These are phyloP conservation scores for Boletus reticuloceps DNA, from an alignment of 768 basidiomycete genomes.

Conservation along the genomic window DNA sequence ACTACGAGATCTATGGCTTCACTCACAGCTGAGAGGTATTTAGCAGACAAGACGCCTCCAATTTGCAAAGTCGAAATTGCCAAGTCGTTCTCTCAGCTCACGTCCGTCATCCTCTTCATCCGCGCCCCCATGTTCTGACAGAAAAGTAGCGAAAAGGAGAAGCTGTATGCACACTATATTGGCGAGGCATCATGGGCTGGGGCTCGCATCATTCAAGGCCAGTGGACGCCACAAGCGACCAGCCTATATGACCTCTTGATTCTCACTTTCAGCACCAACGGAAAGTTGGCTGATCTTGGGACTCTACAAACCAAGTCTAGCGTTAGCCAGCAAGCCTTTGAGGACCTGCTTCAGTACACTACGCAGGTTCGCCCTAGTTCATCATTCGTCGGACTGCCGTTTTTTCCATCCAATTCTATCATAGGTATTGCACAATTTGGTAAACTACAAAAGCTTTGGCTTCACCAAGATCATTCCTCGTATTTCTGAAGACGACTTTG, in stretches of 20 bases:
- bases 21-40: slow-evolving; percentile 54
- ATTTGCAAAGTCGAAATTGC: slow-evolving; percentile 69
- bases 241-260: slow-evolving; percentile 72
- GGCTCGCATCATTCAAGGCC: slow-evolving; percentile 76
- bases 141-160: slow-evolving; percentile 60
- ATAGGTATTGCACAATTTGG: slow-evolving; percentile 43
- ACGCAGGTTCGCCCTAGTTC: slow-evolving; percentile 50
- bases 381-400: background rate
- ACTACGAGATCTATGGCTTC: slow-evolving; percentile 32
- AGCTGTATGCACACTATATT: slow-evolving; percentile 75
- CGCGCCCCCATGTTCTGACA: background rate
- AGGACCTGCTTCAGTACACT: slow-evolving; percentile 68
- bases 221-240: slow-evolving; percentile 74
- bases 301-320: slow-evolving; percentile 52
- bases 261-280: slow-evolving; percentile 60
- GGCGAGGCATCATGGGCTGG: slow-evolving; percentile 80
- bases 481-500: slow-evolving; percentile 57
- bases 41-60: slow-evolving; percentile 76
- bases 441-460: slow-evolving; percentile 79
- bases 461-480: slow-evolving; percentile 87
- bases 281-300: slow-evolving; percentile 54
- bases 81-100: slow-evolving; percentile 67
- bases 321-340: slow-evolving; percentile 60
- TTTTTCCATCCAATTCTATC: background rate
- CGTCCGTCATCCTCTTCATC: slow-evolving; percentile 35